These are phyloP conservation scores for Sarocladiaceae sp. DNA, from an alignment of 2,329 filamentous ascomycete species.

Conservation along the genomic window DNA sequence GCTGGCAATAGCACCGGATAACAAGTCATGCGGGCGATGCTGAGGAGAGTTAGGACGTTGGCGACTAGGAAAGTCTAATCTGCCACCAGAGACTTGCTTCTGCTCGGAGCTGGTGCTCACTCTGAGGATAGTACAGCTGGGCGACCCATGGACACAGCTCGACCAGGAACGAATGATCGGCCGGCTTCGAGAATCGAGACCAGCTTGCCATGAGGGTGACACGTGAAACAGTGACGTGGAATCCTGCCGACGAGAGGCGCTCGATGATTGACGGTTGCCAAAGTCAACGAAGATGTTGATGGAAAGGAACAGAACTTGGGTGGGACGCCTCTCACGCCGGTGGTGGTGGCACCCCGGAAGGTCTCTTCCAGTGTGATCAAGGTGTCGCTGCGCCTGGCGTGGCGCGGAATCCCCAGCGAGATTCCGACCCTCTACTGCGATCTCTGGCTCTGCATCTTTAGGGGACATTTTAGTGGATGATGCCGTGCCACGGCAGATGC, in stretches of 20 bases:
- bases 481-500: not conserved
- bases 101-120: not conserved
- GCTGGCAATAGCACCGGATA: not conserved
- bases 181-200: no score
- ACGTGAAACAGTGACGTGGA: no score
- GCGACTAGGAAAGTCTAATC: conserved; percentile 8
- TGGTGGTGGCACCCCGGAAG: not conserved
- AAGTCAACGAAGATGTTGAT: no score
- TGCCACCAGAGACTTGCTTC: not conserved
- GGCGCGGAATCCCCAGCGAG: no score
- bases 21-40: not conserved
- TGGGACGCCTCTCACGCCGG: not conserved
- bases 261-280: no score
- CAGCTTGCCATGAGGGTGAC: not conserved
- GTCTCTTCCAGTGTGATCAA: not conserved
- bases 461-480: not conserved
- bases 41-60: not conserved
- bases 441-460: not conserved
- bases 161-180: no score
- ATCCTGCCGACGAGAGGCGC: no score
- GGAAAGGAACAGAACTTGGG: not conserved
- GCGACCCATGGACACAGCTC: no score
- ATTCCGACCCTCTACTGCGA: no score
- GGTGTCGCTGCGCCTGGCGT: no score
- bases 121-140: not conserved